phyloP scores from a whole-genome alignment of 148 eudicot genomes.

The Drosera capensis region DNA sequence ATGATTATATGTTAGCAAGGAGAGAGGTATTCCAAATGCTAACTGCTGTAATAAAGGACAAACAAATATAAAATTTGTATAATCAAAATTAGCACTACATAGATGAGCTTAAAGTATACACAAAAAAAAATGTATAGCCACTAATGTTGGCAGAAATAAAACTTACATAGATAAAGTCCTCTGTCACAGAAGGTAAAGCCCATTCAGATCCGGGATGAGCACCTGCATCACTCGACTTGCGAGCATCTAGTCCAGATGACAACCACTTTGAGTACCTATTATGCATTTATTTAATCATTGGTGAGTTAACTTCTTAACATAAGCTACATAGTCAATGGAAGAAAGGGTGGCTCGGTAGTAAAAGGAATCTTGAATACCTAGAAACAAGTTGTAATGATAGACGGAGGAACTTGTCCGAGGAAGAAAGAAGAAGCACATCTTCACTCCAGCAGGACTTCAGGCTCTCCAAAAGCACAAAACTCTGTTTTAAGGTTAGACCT shows the following conservation, averaged over 20 bases:
- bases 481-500: slow-evolving; percentile 53
- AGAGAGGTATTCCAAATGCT: no score
- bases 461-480: slow-evolving; percentile 62
- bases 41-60: background rate
- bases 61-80: background rate
- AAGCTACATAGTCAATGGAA: no score
- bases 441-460: slow-evolving; percentile 87
- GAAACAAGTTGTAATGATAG: slow-evolving; percentile 83
- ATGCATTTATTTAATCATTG: slow-evolving; percentile 3
- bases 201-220: slow-evolving; percentile 55
- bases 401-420: slow-evolving; percentile 88
- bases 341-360: no score
- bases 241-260: slow-evolving; percentile 69
- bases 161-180: slow-evolving; percentile 69
- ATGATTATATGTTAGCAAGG: no score
- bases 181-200: slow-evolving; percentile 75
- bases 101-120: background rate
- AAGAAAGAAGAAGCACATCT: slow-evolving; percentile 70
- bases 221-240: slow-evolving; percentile 36
- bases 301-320: no score
- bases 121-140: background rate
- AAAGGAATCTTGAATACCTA: slow-evolving; percentile 23
- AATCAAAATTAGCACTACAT: background rate
- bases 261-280: slow-evolving; percentile 81
- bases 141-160: slow-evolving; percentile 2